A percentile compares a stretch with the other conserved stretches of the same genome.
Conservation (phyloP, 2,329 filamentous ascomycete species). For the Sclerotinia sclerotiorum region DNA sequence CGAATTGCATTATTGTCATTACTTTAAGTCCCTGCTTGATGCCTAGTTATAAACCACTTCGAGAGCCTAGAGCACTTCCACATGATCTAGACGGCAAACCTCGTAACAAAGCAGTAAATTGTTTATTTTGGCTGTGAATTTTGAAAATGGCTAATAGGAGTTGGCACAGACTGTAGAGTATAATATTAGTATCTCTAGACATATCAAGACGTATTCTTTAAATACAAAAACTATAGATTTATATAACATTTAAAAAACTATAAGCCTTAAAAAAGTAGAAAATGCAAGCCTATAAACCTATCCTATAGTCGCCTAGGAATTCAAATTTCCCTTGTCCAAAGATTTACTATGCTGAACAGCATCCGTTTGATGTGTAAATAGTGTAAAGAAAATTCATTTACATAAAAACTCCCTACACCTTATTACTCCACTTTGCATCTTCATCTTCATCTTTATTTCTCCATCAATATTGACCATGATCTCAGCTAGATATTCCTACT, state of each 20-base stretch:
- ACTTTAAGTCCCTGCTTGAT: too few relatives aligned
- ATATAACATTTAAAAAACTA: background rate
- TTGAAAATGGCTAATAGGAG: too few relatives aligned
- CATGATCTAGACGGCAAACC: too few relatives aligned
- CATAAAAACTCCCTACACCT: constrained; percentile 7
- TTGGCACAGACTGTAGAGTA: too few relatives aligned
- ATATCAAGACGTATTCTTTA: background rate
- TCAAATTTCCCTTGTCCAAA: background rate
- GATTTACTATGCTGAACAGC: too few relatives aligned
- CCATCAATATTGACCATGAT: background rate
- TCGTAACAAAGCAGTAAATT: too few relatives aligned
- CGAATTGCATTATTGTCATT: too few relatives aligned
- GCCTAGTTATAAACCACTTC: too few relatives aligned
- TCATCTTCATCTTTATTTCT: background rate
- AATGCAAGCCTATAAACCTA: background rate
- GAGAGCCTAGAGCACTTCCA: too few relatives aligned
- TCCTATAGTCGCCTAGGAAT: background rate
- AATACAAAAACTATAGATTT: background rate
- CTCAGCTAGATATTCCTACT: background rate
- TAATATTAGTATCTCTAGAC: background rate
- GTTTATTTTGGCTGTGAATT: too few relatives aligned
- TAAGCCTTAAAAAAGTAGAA: background rate
- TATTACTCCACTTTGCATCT: too few relatives aligned
- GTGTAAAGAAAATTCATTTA: constrained; percentile 15
- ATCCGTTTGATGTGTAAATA: background rate